Conservation (phyloP, 1,284 basidiomycete genomes). For the Ustilago esculenta region DNA sequence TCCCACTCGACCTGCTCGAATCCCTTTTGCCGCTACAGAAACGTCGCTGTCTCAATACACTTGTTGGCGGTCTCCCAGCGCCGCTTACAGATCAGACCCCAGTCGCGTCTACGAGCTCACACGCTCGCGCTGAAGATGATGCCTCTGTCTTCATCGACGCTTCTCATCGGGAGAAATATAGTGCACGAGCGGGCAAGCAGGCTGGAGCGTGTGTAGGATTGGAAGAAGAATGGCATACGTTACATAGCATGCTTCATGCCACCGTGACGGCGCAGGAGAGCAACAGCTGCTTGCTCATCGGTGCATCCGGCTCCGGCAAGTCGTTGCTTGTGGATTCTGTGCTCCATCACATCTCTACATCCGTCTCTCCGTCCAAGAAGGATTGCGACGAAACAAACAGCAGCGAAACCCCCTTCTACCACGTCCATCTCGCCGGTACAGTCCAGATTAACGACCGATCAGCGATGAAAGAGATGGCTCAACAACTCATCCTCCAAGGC, state of each 20-base stretch:
- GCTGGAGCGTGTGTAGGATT: constrained; percentile 50
- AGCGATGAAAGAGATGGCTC: constrained; percentile 61
- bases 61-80: constrained; percentile 26
- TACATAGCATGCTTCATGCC: constrained; percentile 43
- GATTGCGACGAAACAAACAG: neutral
- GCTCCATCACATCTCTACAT: constrained; percentile 22
- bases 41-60: constrained; percentile 18
- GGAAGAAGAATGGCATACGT: constrained; percentile 45
- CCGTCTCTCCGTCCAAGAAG: neutral
- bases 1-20: constrained; percentile 13
- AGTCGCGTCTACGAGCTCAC: neutral
- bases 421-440: constrained; percentile 50
- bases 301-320: constrained; percentile 57
- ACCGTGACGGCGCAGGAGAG: constrained; percentile 54
- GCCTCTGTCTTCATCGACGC: constrained; percentile 11
- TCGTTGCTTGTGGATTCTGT: constrained; percentile 53
- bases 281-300: constrained; percentile 61
- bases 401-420: constrained; percentile 29
- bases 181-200: constrained; percentile 1
- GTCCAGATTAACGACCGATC: constrained; percentile 59
- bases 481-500: constrained; percentile 59
- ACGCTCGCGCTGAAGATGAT: constrained; percentile 6
- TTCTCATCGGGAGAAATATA: too few species aligned
- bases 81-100: too few species aligned
- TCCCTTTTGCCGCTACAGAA: constrained; percentile 17